Percentiles rank a stretch among this genome's conserved stretches.
These are phyloP conservation scores for Aspergillus steynii DNA, from an alignment of 495 filamentous ascomycete genomes.

Conservation along the genomic window DNA sequence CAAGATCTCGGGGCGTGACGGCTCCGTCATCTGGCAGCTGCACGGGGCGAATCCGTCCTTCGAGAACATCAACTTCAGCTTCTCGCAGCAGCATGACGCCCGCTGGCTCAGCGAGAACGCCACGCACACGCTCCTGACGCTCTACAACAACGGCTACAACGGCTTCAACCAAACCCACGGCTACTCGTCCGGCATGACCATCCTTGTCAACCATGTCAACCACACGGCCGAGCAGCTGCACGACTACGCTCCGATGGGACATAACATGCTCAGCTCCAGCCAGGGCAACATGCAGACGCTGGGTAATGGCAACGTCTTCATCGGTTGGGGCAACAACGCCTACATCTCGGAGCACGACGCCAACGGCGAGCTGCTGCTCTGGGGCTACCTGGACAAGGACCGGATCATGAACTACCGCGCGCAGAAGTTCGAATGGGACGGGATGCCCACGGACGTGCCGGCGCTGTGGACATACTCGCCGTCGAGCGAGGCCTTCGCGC, in stretches of 20 bases:
- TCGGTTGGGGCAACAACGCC: slow-evolving; percentile 61
- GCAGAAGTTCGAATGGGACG: slow-evolving; percentile 47
- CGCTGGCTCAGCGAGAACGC: slow-evolving; percentile 53
- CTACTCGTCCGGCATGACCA: slow-evolving; percentile 58
- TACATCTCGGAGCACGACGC: slow-evolving; percentile 58
- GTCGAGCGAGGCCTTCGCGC: slow-evolving; percentile 26
- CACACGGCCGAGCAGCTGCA: slow-evolving; percentile 50
- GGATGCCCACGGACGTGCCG: slow-evolving; percentile 42
- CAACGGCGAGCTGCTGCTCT: slow-evolving; percentile 54
- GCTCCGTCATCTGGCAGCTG: slow-evolving; percentile 58
- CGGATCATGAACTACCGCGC: slow-evolving; percentile 48
- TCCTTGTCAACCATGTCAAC: slow-evolving; percentile 53
- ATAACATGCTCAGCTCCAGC: slow-evolving; percentile 53
- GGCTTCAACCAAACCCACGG: slow-evolving; percentile 47
- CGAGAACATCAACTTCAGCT: slow-evolving; percentile 51
- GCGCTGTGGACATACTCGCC: slow-evolving; percentile 46
- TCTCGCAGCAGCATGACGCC: slow-evolving; percentile 65
- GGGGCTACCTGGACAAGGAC: slow-evolving; percentile 38
- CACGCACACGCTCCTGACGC: slow-evolving; percentile 51
- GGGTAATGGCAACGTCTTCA: slow-evolving; percentile 54
- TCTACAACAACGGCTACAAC: slow-evolving; percentile 59
- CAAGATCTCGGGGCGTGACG: slow-evolving; percentile 60
- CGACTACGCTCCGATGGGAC: slow-evolving; percentile 42
- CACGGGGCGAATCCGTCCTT: slow-evolving; percentile 52
- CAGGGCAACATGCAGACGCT: slow-evolving; percentile 63